Conservation (phyloP, 176 grass and related monocot genomes). For the Pontederia crassipes region DNA sequence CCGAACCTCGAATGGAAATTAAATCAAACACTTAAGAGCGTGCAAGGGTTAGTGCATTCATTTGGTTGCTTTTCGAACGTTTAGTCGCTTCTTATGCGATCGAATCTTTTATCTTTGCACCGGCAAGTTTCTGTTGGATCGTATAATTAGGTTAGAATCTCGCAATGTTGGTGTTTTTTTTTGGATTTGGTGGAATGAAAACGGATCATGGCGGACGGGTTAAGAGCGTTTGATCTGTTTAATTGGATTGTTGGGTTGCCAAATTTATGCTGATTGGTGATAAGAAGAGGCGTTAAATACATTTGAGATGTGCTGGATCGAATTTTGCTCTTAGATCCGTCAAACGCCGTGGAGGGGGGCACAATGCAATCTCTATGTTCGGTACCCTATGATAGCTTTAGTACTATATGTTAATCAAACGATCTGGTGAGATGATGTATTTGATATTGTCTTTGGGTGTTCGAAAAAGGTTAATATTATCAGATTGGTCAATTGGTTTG, state of each 20-base stretch:
- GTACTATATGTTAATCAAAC: too few relatives aligned
- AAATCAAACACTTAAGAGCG: constrained; percentile 86
- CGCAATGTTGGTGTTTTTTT: not conserved
- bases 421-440: too few relatives aligned
- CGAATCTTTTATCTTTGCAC: not conserved
- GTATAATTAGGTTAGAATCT: not conserved
- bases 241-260: not conserved
- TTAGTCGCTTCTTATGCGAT: not conserved
- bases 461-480: too few relatives aligned
- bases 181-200: not conserved
- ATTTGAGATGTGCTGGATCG: too few relatives aligned
- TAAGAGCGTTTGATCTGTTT: not conserved
- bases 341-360: too few relatives aligned
- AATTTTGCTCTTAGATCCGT: too few relatives aligned
- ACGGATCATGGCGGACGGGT: not conserved
- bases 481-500: too few relatives aligned
- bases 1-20: constrained; percentile 86
- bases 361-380: too few relatives aligned
- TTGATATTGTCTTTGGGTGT: too few relatives aligned
- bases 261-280: too few relatives aligned
- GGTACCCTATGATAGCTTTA: too few relatives aligned
- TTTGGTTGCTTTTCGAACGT: not conserved
- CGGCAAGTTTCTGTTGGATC: not conserved
- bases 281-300: too few relatives aligned
- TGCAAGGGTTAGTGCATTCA: constrained; percentile 55